Evolutionary conservation across 2,329 filamentous ascomycete genomes (phyloP), one percentile per base, ranked within the genome.

Genomic region (Bipolaris oryzae): DNA sequence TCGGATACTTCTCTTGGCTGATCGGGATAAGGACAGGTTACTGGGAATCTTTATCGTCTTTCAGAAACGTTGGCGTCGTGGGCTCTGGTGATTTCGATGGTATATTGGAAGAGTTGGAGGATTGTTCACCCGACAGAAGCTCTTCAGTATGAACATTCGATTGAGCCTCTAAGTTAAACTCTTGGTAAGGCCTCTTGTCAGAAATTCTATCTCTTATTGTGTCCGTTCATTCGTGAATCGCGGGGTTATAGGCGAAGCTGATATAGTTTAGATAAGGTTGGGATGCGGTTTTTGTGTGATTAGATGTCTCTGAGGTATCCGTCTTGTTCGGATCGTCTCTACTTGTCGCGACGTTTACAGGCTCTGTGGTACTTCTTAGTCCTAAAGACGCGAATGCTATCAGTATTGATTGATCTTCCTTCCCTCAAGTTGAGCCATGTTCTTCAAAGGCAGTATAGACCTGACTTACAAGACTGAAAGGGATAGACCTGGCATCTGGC

Each of bases 381-480:
- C 60, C 57, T 20, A 57, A 42, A 39, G 50, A 38, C 21, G 45
- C 38, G 38, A 53, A 35, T 23, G 60, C 63, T 25, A 52, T 54
- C n/a, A 35, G 61, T 42, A 45, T 41, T 39, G 53, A 28, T 47
- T 48, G 42, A 34, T 39, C 37, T n/a, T 55, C 39, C 20, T 52
- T 25, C 33, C 35, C 25, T 42, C 42, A 41, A 47, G 52, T 37
- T 53, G 28, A 56, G 41, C 41, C 41, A 61, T 25, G 7, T 48
- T 58, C 44, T 55, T 62, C 23, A 52, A 34, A 39, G 44, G 42
- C 21, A 50, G 52, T 25, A 23, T 25, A 25, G 5, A 78, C 76
- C n/a, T 71, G 74, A 53, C 76, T 73, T 10, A 79, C 75, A 42
- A 78, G 77, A 3, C 78, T 76, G 28, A 73, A 72, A 3, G 72